Percentiles rank a stretch among this genome's conserved stretches.
These are phyloP conservation scores for Fusarium anthophilum DNA, from an alignment of 2,329 filamentous ascomycete genomes.

Conservation along the genomic window DNA sequence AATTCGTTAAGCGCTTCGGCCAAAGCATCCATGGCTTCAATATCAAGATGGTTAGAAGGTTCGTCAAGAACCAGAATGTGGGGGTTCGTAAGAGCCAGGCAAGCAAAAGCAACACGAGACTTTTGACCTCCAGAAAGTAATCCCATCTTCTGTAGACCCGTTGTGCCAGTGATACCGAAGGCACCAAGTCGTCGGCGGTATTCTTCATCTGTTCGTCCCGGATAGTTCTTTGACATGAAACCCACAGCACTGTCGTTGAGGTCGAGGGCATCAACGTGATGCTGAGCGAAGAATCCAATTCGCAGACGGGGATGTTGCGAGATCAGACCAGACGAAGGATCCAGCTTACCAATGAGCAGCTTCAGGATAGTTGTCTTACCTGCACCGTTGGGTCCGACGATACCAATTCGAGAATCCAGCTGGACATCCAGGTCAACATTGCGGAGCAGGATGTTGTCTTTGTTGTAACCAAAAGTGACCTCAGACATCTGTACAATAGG, in stretches of 20 bases:
- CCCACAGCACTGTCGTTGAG: constrained; percentile 88
- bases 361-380: constrained; percentile 99
- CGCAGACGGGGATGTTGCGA: constrained; percentile 88
- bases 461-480: constrained; percentile 88
- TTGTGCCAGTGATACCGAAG: constrained; percentile 90
- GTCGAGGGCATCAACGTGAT: constrained; percentile 96
- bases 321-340: constrained; percentile 81
- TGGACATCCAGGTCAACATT: constrained; percentile 97
- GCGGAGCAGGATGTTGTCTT: constrained; percentile 80
- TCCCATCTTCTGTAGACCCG: constrained; percentile 94
- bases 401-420: constrained; percentile 96
- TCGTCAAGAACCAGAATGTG: constrained; percentile 98
- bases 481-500: constrained; percentile 98
- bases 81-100: constrained; percentile 89
- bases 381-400: constrained; percentile 98
- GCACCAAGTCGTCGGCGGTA: constrained; percentile 95
- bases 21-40: constrained; percentile 98
- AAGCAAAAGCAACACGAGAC: constrained; percentile 98
- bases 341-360: constrained; percentile 88
- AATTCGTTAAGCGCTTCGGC: constrained; percentile 85
- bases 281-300: constrained; percentile 97
- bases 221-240: constrained; percentile 95
- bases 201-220: constrained; percentile 92
- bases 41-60: constrained; percentile 98
- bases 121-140: constrained; percentile 97